Evolutionary conservation across 2,329 filamentous ascomycete species (phyloP), one percentile per base, ranked within the genome.

Genomic region (Pseudogymnoascus sp.): DNA sequence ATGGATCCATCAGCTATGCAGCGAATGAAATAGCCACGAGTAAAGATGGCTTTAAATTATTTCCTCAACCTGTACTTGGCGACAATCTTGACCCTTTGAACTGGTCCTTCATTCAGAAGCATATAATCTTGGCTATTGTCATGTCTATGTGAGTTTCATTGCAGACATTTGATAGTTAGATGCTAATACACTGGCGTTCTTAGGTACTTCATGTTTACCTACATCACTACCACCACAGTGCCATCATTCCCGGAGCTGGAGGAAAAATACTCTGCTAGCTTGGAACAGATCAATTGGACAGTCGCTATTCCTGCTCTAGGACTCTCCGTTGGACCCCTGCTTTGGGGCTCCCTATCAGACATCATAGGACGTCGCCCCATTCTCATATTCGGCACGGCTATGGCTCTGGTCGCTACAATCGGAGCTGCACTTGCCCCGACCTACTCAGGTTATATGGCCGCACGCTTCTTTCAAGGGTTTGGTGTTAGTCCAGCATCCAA

Each of bases 141-240:
- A 67, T 47, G 50, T 42, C 40, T 42, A 42, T 42, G 40, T 42
- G 17, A 42, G 40, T 21, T 42, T 42, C 13, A 21, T 4, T 11
- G 40, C 40, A 42, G 40, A 10, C 4, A 42, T 42, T 21, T 42
- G 2, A 21, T 42, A n/a, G n/a, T 40, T n/a, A 11, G 40, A 42
- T 21, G 11, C 40, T 42, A 42, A 42, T 42, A 42, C 17, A 42
- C 13, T 42, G 10, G 40, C 40, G 13, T 21, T 42, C 36, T 50
- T 50, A 82, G 79, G 65, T 83, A 83, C 68, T 84, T 84, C 68
- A 73, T 84, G 66, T 83, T 84, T 73, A 84, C 82, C 15, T 85
- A 83, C 72, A 76, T 84, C 65, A 84, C 82, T 0, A 84, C 82
- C 1, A 82, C 80, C 0, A 82, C 81, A 0, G 79, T 84, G 1